Evolutionary conservation across 805 yeast species (phyloP), one percentile per base, ranked within the genome.

Genomic region (Peterozyma toletana): DNA sequence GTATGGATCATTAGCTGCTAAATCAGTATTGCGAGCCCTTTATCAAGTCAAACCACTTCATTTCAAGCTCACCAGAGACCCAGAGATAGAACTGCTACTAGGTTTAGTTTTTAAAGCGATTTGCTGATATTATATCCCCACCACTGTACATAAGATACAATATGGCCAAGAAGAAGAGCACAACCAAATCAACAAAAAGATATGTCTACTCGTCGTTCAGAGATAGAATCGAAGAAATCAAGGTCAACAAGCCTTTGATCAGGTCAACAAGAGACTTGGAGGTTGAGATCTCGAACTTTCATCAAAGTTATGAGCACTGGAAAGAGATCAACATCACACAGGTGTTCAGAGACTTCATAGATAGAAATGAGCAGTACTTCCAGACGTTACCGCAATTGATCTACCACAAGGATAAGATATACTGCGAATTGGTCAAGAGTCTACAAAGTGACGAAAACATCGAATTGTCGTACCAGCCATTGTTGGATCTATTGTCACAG

Each of bases 261-360:
- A 73, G 73, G 41, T 64, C 68, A 18, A 77, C 71, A 49, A 71
- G 85, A 53, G 82, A 79, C 54, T 85, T 84, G 55, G 77, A 80
- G 49, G 86, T 76, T 33, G 91, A 83, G 48, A 62, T 80, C 2
- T 88, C 96, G 1, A 90, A 85, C 60, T 86, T 90, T 52, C 62
- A 83, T 29, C 75, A 93, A 11, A 80, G 96, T 0, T 68, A 85
- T 48, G 83, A 83, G 39, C 88, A 86, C 52, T 91, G 98, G 96
- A 75, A 70, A 46, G 98, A 93, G 56, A 78, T 86, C 45, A 91
- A 90, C 58, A 64, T 86, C 44, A 81, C 96, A 35, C 80, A 78
- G 4, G 70, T 71, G 38, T 93, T 87, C 56, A 73, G 82, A 1
- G 78, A 73, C 2, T 83, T 89, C 52, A 66, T 73, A 3, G 74